Base-by-base conservation (phyloP, 768 basidiomycete species). In the Lactifluus volemus region DNA sequence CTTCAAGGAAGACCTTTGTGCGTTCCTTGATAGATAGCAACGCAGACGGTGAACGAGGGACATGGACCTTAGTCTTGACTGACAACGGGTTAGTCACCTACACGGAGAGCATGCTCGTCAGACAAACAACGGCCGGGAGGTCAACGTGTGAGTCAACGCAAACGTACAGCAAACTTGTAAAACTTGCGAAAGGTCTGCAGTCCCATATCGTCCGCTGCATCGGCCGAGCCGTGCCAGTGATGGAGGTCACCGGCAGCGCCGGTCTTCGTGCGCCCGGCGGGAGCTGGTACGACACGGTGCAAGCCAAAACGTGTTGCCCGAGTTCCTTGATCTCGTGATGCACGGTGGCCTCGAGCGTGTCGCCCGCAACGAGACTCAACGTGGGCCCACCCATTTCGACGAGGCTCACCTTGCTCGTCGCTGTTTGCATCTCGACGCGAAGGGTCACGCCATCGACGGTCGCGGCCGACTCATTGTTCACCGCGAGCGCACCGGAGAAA, bases 41-140 rank as follows among this genome's bases (percentile, higher is more conserved):
- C 2, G 92, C 85, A 21, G 88, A 82, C 0, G 92, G 86, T 0
- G 89, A 86, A 54, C 80, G 81, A 1, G 90, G 81, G 2, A 77
- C 68, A 70, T 97, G 91, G 0, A 96, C 91, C 71, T 95, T 95
- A 14, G 94, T 97, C 73, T 96, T 96, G 60, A 98, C 94, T 0
- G 92, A 92, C 14, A 98, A 76, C 1, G 95, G 95, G 66, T 96
- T 95, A n/a, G 86, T 88, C 29, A 94, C 92, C 92, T 96, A 65
- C 15, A 49, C 51, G 59, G 21, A 58, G 36, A 45, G 32, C 15
- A 62, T 39, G 15, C 51, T 42, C 61, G 42, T 47, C 29, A 38
- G 21, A 38, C n/a, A 25, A 39, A n/a, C 29, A 9, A 17, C 8
- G 17, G 44, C 19, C 8, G 44, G 8, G 8, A 4, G 45, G 8